phyloP scores from a whole-genome alignment of 108 stramenopile genomes.

The Asterionellopsis glacialis region DNA sequence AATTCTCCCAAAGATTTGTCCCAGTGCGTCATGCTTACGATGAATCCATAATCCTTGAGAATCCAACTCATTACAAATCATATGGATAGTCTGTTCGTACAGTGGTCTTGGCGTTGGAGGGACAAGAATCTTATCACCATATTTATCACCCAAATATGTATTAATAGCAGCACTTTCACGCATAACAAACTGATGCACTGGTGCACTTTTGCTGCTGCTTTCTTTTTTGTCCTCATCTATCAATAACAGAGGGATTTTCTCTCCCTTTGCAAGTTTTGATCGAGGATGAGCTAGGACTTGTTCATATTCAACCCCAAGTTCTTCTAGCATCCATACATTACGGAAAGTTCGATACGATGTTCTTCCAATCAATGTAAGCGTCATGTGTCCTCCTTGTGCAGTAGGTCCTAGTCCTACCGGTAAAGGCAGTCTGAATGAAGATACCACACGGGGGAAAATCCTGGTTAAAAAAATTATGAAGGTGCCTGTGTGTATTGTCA shows the following conservation, averaged over 20 bases:
- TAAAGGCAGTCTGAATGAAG: too few relatives aligned
- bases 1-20: conserved; percentile 44
- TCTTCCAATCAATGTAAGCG: too few relatives aligned
- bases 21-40: conserved; percentile 58
- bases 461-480: too few relatives aligned
- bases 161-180: conserved; percentile 78
- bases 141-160: conserved; percentile 63
- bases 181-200: conserved; percentile 39
- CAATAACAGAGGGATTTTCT: conserved; percentile 48
- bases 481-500: too few relatives aligned
- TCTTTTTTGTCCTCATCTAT: conserved; percentile 21
- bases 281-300: conserved; percentile 36
- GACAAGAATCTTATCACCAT: conserved; percentile 27
- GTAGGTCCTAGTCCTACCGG: too few relatives aligned
- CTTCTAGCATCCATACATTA: conserved; percentile 84
- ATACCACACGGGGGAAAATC: too few relatives aligned
- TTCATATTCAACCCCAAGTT: conserved; percentile 35
- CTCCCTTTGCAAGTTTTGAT: conserved; percentile 46
- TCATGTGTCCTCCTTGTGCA: too few relatives aligned
- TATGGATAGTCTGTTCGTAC: conserved; percentile 61
- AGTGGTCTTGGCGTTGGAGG: conserved; percentile 30
- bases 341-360: conserved; percentile 63
- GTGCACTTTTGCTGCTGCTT: too few relatives aligned
- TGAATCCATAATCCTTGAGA: conserved; percentile 76
- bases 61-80: conserved; percentile 62